phyloP scores from a whole-genome alignment of 768 basidiomycete genomes.

The Omphalotus guepiniiformis region DNA sequence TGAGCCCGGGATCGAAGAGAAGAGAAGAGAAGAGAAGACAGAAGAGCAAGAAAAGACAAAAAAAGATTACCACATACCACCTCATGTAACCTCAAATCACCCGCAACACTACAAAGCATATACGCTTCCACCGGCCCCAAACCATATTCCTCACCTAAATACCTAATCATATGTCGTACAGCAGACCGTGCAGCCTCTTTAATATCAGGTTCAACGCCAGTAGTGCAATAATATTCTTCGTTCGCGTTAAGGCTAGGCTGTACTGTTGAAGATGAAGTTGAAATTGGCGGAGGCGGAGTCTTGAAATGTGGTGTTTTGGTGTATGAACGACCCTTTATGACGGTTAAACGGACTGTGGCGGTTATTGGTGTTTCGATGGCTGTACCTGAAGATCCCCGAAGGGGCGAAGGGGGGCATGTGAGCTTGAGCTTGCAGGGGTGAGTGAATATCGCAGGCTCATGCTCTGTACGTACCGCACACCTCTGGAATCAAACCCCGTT shows the following conservation, averaged over 20 bases:
- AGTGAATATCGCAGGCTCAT: too few species aligned
- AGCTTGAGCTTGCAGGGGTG: neutral
- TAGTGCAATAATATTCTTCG: constrained; percentile 52
- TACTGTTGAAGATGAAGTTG: too few species aligned
- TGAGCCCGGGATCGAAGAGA: too few species aligned
- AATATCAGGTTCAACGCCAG: constrained; percentile 53
- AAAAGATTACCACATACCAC: constrained; percentile 41
- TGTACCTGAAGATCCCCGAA: constrained; percentile 37
- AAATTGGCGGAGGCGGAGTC: constrained; percentile 24
- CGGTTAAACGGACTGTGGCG: constrained; percentile 42
- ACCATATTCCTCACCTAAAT: constrained; percentile 39
- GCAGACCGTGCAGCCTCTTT: constrained; percentile 52
- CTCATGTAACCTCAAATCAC: constrained; percentile 57
- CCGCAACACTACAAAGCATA: constrained; percentile 58
- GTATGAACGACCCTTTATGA: constrained; percentile 52
- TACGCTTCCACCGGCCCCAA: constrained; percentile 49
- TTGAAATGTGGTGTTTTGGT: constrained; percentile 56
- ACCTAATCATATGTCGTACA: constrained; percentile 54
- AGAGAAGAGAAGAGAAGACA: constrained; percentile 6
- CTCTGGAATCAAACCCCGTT: constrained; percentile 30
- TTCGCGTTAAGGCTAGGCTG: too few species aligned
- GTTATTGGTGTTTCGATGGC: constrained; percentile 64
- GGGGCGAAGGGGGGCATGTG: neutral
- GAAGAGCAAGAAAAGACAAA: too few species aligned
- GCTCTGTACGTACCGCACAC: constrained; percentile 52